Conservation (phyloP, 495 filamentous ascomycete species). For the Parmelia sp. region DNA sequence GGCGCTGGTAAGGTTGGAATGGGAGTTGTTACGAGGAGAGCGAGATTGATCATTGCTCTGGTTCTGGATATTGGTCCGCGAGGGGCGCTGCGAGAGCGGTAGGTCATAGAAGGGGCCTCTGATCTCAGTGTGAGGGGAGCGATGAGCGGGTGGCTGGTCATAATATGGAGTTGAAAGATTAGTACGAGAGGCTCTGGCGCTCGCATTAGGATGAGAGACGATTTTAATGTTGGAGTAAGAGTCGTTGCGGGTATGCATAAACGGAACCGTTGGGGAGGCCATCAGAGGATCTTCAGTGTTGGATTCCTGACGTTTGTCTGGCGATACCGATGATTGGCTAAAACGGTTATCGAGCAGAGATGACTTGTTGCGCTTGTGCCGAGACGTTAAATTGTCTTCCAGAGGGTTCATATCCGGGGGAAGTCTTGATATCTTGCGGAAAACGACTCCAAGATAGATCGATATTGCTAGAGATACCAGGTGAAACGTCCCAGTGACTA, state of each 20-base stretch:
- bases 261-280: constrained; percentile 56
- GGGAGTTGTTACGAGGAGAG: constrained; percentile 60
- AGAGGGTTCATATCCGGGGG: constrained; percentile 92
- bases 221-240: constrained; percentile 40
- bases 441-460: constrained; percentile 63
- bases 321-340: constrained; percentile 49
- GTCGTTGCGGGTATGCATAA: constrained; percentile 63
- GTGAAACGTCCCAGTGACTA: constrained; percentile 59
- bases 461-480: constrained; percentile 61
- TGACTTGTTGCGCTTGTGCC: constrained; percentile 71
- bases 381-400: constrained; percentile 76
- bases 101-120: constrained; percentile 17
- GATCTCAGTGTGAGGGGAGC: constrained; percentile 40
- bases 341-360: constrained; percentile 51
- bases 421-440: constrained; percentile 70
- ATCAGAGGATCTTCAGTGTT: constrained; percentile 51
- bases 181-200: constrained; percentile 41
- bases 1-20: constrained; percentile 31
- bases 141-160: constrained; percentile 34
- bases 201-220: constrained; percentile 24
- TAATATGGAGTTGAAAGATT: constrained; percentile 49
- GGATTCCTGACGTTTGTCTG: constrained; percentile 38
- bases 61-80: constrained; percentile 26
- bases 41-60: constrained; percentile 35
- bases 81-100: constrained; percentile 1